Percentiles rank a stretch among this genome's conserved stretches.
These are phyloP conservation scores for Trametes villosa DNA, from an alignment of 768 basidiomycete genomes.

Conservation along the genomic window DNA sequence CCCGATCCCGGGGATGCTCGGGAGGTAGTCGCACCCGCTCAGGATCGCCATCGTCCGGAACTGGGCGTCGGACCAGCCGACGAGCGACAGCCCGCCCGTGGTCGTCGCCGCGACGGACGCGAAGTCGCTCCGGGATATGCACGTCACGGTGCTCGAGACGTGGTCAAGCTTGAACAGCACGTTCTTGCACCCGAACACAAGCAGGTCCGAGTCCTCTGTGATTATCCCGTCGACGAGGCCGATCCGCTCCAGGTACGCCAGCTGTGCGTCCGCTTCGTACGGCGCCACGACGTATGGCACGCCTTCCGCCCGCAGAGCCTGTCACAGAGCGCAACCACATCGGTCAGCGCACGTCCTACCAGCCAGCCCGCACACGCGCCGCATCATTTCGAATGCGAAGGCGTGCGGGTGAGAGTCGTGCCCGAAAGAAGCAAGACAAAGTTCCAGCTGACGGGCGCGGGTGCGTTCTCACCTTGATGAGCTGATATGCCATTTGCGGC, in stretches of 20 bases:
- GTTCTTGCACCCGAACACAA: constrained; percentile 93
- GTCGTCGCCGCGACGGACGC: constrained; percentile 53
- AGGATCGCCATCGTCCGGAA: constrained; percentile 94
- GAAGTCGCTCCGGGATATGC: constrained; percentile 71
- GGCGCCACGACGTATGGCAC: constrained; percentile 92
- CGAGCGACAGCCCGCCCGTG: constrained; percentile 69
- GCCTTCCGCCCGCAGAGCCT: constrained; percentile 85
- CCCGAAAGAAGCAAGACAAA: constrained; percentile 11
- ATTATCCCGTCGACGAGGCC: constrained; percentile 90
- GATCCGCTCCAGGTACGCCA: constrained; percentile 85
- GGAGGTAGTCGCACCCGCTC: constrained; percentile 91
- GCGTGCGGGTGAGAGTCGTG: neutral
- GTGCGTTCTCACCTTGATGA: constrained; percentile 78
- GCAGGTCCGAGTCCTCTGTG: constrained; percentile 96
- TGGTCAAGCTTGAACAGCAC: constrained; percentile 94
- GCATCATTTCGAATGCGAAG: neutral
- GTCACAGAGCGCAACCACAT: constrained; percentile 12
- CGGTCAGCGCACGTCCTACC: constrained; percentile 8
- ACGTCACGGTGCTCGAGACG: constrained; percentile 62
- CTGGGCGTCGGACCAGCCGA: constrained; percentile 88
- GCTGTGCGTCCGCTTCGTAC: constrained; percentile 98
- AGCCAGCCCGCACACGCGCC: neutral
- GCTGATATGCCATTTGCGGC: constrained; percentile 95
- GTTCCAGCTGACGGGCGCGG: constrained; percentile 9
- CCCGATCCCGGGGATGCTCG: constrained; percentile 89